These are phyloP conservation scores for Fragaria ananassa DNA, from an alignment of 306 rosid species.

Conservation along the genomic window DNA sequence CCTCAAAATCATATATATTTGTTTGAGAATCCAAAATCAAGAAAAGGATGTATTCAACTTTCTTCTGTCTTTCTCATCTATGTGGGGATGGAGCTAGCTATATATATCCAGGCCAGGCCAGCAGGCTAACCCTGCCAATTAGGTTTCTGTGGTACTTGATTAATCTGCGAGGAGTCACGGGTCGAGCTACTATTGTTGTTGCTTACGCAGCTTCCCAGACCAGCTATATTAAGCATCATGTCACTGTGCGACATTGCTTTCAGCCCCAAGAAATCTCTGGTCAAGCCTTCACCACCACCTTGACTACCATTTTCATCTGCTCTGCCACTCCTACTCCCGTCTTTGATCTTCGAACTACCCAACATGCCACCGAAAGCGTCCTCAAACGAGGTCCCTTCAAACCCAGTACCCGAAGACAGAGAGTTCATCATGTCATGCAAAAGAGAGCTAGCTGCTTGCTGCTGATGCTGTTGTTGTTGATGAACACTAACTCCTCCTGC, in stretches of 20 bases:
- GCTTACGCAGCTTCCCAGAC: constrained; percentile 57
- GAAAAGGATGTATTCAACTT: background rate
- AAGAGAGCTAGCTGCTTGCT: constrained; percentile 18
- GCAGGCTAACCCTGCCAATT: constrained; percentile 61
- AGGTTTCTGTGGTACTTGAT: constrained; percentile 51
- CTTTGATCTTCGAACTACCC: constrained; percentile 19
- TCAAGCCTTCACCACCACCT: constrained; percentile 52
- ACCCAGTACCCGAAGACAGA: constrained; percentile 41
- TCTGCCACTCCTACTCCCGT: background rate
- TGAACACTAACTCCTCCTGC: background rate
- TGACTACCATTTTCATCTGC: background rate
- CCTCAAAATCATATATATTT: background rate
- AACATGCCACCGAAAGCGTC: constrained; percentile 52
- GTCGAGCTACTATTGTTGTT: constrained; percentile 20
- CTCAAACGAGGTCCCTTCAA: constrained; percentile 56
- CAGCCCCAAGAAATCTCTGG: constrained; percentile 89
- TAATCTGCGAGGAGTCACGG: constrained; percentile 41
- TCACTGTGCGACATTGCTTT: constrained; percentile 69
- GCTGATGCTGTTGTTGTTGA: constrained; percentile 3
- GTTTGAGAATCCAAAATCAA: background rate
- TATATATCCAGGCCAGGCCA: background rate
- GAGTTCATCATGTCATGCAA: constrained; percentile 60
- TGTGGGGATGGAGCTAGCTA: too few species aligned
- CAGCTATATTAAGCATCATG: constrained; percentile 67
- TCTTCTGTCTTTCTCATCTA: background rate